Evolutionary conservation across 2,329 filamentous ascomycete genomes (phyloP).

Genomic region (Pestalotiopsis sp.): DNA sequence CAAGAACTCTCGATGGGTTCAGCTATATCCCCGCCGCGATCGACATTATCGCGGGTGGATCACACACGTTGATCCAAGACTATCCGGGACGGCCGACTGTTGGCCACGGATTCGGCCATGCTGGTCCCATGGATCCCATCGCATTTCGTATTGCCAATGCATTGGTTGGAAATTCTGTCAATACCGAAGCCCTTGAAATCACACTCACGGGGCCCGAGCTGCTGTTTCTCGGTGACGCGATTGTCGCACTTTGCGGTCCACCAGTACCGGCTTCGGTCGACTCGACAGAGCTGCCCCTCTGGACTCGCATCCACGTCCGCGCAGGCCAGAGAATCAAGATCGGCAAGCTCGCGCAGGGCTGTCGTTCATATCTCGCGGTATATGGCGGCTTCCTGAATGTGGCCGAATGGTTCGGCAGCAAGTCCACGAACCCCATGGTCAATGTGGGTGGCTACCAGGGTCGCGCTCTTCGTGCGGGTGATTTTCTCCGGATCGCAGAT

Average conservation of each 20-base stretch:
- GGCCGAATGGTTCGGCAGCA: slow-evolving; percentile 59
- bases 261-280: slow-evolving; percentile 54
- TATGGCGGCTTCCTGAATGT: slow-evolving; percentile 42
- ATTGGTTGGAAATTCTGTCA: slow-evolving; percentile 56
- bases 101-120: slow-evolving; percentile 59
- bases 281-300: slow-evolving; percentile 51
- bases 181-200: slow-evolving; percentile 59
- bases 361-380: slow-evolving; percentile 60
- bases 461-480: slow-evolving; percentile 53
- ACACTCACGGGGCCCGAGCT: slow-evolving; percentile 62
- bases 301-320: slow-evolving; percentile 51
- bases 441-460: slow-evolving; percentile 63
- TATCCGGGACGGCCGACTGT: slow-evolving; percentile 57
- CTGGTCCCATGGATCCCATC: slow-evolving; percentile 64
- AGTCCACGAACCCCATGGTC: slow-evolving; percentile 59
- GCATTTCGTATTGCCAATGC: slow-evolving; percentile 60
- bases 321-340: slow-evolving; percentile 50
- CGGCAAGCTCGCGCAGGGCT: slow-evolving; percentile 55
- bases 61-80: slow-evolving; percentile 62
- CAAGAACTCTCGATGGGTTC: slow-evolving; percentile 56
- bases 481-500: slow-evolving; percentile 48
- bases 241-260: slow-evolving; percentile 60
- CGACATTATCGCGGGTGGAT: slow-evolving; percentile 57
- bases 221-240: slow-evolving; percentile 52
- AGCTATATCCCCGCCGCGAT: slow-evolving; percentile 51